Evolutionary conservation across 768 basidiomycete genomes (phyloP).

Genomic region (Phlebiopsis gigantea): DNA sequence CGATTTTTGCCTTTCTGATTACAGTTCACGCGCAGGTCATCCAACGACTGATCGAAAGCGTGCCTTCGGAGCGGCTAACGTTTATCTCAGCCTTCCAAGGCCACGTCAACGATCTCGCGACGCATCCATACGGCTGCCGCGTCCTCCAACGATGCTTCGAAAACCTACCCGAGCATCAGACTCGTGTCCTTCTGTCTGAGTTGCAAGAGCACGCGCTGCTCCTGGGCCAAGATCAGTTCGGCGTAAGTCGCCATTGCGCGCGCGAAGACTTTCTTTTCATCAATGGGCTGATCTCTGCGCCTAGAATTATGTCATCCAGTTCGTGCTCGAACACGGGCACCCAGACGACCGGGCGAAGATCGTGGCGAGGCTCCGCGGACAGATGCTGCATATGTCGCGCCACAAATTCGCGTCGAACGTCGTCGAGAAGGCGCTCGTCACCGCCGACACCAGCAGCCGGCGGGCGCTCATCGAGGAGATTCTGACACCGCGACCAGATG

Average conservation of each 20-base stretch:
- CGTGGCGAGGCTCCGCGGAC: constrained; percentile 65
- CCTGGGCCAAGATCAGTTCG: constrained; percentile 89
- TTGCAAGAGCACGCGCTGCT: constrained; percentile 63
- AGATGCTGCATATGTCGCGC: constrained; percentile 72
- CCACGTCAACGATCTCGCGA: constrained; percentile 74
- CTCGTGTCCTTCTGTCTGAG: constrained; percentile 74
- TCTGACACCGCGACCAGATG: constrained; percentile 58
- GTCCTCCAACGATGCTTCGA: constrained; percentile 93
- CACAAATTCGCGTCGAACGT: constrained; percentile 97
- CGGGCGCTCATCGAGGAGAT: constrained; percentile 77
- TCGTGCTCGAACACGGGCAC: constrained; percentile 78
- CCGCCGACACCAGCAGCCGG: constrained; percentile 59
- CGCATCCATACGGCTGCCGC: constrained; percentile 91
- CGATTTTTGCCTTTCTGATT: background rate
- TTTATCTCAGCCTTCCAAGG: constrained; percentile 76
- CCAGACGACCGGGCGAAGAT: constrained; percentile 64
- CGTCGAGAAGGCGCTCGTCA: constrained; percentile 82
- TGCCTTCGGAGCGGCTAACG: constrained; percentile 67
- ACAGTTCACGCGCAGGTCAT: constrained; percentile 49
- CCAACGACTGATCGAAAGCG: constrained; percentile 82
- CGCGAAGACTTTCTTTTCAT: background rate
- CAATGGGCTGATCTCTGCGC: background rate
- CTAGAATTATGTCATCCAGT: constrained; percentile 95
- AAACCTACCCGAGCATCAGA: constrained; percentile 65
- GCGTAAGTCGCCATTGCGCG: constrained; percentile 43